phyloP scores from a whole-genome alignment of 345 rosid genomes.

The Toxicodendron radicans region DNA sequence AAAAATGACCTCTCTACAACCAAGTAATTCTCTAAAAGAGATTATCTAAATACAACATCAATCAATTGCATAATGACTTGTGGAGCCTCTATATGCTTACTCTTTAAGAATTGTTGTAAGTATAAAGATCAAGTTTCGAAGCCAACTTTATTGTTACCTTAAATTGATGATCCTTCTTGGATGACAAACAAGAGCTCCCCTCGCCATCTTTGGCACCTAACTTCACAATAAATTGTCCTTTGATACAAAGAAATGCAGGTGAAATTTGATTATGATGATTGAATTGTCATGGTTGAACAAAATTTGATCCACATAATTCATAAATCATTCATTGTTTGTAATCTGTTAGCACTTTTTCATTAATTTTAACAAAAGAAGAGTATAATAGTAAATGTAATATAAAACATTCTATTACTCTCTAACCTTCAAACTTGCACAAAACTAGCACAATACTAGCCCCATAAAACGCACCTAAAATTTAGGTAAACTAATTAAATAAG shows the following conservation, averaged over 20 bases:
- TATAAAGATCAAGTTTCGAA: constrained; percentile 42
- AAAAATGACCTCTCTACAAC: constrained; percentile 69
- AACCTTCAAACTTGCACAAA: too few relatives aligned
- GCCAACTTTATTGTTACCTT: constrained; percentile 54
- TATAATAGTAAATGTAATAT: too few relatives aligned
- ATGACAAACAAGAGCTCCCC: constrained; percentile 23
- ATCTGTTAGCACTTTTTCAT: too few relatives aligned
- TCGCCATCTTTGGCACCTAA: constrained; percentile 22
- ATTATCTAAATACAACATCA: constrained; percentile 59
- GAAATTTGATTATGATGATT: too few relatives aligned
- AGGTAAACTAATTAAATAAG: too few relatives aligned
- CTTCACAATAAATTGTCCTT: constrained; percentile 57
- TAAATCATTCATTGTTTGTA: too few relatives aligned
- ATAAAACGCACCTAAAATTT: too few relatives aligned
- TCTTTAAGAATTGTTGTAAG: constrained; percentile 43
- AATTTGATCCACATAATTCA: too few relatives aligned
- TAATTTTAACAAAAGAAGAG: too few relatives aligned
- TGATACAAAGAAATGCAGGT: constrained; percentile 44
- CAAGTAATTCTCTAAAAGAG: constrained; percentile 38
- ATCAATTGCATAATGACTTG: constrained; percentile 64
- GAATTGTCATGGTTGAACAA: too few relatives aligned
- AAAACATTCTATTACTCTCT: too few relatives aligned
- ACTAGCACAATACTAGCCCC: too few relatives aligned
- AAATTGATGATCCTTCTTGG: constrained; percentile 49
- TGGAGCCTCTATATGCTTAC: constrained; percentile 49